Evolutionary conservation across 2,329 filamentous ascomycete species (phyloP).

Genomic region (Ascochyta lentis): DNA sequence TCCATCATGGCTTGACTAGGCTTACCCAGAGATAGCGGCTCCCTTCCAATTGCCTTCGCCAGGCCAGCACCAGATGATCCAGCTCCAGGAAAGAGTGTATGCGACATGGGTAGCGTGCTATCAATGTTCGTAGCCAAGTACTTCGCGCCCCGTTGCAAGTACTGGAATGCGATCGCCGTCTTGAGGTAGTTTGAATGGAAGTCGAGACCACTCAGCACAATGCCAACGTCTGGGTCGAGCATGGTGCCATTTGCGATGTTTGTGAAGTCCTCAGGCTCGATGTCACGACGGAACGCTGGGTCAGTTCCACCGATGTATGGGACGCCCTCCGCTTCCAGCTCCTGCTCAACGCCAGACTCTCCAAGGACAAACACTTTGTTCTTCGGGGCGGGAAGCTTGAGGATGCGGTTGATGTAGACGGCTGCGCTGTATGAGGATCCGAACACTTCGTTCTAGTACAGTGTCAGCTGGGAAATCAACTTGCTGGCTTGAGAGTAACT

Average conservation of each 20-base stretch:
- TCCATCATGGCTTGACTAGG: conserved; percentile 99
- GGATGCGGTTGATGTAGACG: conserved; percentile 93
- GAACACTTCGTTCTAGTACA: conserved; percentile 82
- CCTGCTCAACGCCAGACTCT: conserved; percentile 88
- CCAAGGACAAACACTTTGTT: conserved; percentile 96
- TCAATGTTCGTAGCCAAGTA: conserved; percentile 96
- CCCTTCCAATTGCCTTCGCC: conserved; percentile 65
- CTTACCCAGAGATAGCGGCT: conserved; percentile 85
- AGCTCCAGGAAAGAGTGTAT: conserved; percentile 88
- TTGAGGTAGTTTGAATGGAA: conserved; percentile 97
- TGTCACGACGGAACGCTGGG: conserved; percentile 75
- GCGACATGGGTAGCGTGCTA: conserved; percentile 82
- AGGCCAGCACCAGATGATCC: conserved; percentile 82
- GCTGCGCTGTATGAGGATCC: conserved; percentile 93
- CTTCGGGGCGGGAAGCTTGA: conserved; percentile 77
- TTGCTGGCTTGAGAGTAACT: conserved; percentile 21
- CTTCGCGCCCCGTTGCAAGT: conserved; percentile 78
- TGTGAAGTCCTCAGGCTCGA: conserved; percentile 80
- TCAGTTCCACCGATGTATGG: conserved; percentile 88
- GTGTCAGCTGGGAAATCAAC: conserved; percentile 9
- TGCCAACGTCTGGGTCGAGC: conserved; percentile 86
- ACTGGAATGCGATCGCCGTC: conserved; percentile 82
- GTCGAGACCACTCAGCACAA: conserved; percentile 89
- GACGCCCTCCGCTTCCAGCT: conserved; percentile 80
- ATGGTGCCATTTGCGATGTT: conserved; percentile 74